Percentiles rank a stretch among this genome's conserved stretches.
These are phyloP conservation scores for Hanseniaspora clermontiae DNA, from an alignment of 805 yeast species.

Conservation along the genomic window DNA sequence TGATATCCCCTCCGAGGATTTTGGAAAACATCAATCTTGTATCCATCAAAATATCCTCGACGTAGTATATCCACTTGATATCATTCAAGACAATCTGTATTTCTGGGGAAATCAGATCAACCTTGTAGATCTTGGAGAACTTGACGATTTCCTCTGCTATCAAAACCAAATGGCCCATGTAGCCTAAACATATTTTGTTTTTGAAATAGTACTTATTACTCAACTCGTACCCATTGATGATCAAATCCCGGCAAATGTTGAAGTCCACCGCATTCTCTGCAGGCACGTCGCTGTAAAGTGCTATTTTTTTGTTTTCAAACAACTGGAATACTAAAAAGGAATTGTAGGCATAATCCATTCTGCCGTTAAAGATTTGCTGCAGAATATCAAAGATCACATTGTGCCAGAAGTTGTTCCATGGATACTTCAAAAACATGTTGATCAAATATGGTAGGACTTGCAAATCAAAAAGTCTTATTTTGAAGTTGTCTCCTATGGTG, in stretches of 20 bases:
- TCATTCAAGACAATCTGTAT: constrained; percentile 20
- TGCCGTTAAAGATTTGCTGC: constrained; percentile 86
- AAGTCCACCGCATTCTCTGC: constrained; percentile 39
- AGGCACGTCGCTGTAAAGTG: not conserved
- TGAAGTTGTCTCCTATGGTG: constrained; percentile 77
- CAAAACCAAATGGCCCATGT: constrained; percentile 91
- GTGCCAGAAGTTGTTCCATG: constrained; percentile 96
- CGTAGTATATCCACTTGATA: constrained; percentile 22
- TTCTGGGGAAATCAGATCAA: constrained; percentile 25
- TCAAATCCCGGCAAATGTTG: constrained; percentile 44
- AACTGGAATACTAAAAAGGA: constrained; percentile 44
- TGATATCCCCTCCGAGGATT: constrained; percentile 27
- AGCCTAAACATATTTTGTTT: constrained; percentile 64
- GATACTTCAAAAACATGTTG: constrained; percentile 64
- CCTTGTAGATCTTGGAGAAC: constrained; percentile 39
- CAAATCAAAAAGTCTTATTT: constrained; percentile 68
- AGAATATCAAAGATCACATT: constrained; percentile 93
- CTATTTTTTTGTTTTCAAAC: constrained; percentile 17
- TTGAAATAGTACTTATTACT: constrained; percentile 50
- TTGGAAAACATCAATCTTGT: constrained; percentile 29
- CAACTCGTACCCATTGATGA: constrained; percentile 48
- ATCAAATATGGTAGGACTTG: constrained; percentile 56
- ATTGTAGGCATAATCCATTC: constrained; percentile 73
- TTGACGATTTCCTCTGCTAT: constrained; percentile 94
- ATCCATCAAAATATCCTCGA: constrained; percentile 24